Evolutionary conservation across 202 grass and related monocot species (phyloP).

Genomic region (Musa balbisiana): DNA sequence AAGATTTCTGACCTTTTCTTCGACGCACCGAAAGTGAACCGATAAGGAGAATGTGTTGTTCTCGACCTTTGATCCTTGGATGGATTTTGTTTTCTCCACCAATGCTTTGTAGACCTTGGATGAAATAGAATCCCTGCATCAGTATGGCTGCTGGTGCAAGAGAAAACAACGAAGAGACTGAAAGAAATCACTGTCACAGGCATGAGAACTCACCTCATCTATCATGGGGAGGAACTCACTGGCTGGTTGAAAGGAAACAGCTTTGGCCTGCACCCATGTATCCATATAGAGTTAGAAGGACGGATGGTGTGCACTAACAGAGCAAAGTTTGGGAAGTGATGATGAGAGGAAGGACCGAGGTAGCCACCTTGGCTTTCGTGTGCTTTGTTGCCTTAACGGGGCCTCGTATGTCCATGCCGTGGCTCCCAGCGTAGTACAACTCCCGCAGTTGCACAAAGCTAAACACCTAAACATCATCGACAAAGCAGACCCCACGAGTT

Average conservation of each 20-base stretch:
- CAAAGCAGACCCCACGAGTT: neutral
- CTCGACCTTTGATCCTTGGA: conserved; percentile 17
- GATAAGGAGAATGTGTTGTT: conserved; percentile 23
- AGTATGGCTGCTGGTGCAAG: no score
- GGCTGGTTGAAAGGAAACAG: conserved; percentile 9
- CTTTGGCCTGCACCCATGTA: neutral
- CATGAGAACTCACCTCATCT: conserved; percentile 4
- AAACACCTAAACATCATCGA: conserved; percentile 38
- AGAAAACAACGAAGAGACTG: no score
- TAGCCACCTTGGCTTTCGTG: conserved; percentile 29
- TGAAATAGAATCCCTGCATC: no score
- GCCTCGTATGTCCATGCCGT: conserved; percentile 87
- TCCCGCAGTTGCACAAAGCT: conserved; percentile 52
- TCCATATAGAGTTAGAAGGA: neutral
- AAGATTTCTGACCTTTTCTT: conserved; percentile 3
- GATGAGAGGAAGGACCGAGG: neutral
- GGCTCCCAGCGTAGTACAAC: conserved; percentile 89
- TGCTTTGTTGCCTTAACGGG: conserved; percentile 34
- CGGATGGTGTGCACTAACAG: neutral
- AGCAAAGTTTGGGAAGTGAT: neutral
- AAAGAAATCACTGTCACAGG: no score
- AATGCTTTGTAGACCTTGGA: conserved; percentile 6
- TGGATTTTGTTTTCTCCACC: conserved; percentile 17
- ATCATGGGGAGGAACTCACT: conserved; percentile 13
- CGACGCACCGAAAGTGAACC: conserved; percentile 21